Conservation (phyloP, 2,329 filamentous ascomycete genomes). For the Calycina marina region DNA sequence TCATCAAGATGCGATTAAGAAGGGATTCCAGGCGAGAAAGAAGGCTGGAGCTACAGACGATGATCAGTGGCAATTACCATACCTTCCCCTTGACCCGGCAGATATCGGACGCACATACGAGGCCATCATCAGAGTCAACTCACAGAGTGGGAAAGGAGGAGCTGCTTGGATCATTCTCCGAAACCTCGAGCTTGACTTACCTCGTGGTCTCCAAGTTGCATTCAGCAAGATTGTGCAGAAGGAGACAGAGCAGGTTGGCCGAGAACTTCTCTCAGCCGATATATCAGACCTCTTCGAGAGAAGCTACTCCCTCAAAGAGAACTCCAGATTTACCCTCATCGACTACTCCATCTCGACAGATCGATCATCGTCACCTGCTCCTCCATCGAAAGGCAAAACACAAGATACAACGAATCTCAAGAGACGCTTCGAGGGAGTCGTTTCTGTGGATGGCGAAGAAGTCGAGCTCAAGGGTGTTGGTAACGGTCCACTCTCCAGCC, state of each 20-base stretch:
- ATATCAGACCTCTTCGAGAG: constrained; percentile 80
- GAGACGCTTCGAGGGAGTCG: constrained; percentile 71
- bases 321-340: constrained; percentile 72
- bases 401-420: constrained; percentile 65
- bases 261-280: constrained; percentile 72
- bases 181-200: constrained; percentile 79
- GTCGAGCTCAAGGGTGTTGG: constrained; percentile 66
- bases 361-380: constrained; percentile 59
- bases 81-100: constrained; percentile 80
- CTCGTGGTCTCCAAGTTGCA: constrained; percentile 79
- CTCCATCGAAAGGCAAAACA: constrained; percentile 52
- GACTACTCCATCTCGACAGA: constrained; percentile 88
- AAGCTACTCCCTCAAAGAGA: constrained; percentile 71
- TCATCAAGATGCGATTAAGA: constrained; percentile 95
- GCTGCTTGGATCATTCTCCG: constrained; percentile 88
- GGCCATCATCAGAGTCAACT: constrained; percentile 95
- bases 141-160: constrained; percentile 87
- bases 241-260: constrained; percentile 63
- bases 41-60: constrained; percentile 41
- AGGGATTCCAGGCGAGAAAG: constrained; percentile 65
- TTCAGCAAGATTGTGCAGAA: constrained; percentile 81
- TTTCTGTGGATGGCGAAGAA: constrained; percentile 70
- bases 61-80: constrained; percentile 71
- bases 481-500: constrained; percentile 78
- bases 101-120: constrained; percentile 97